Base-by-base conservation (phyloP, 768 basidiomycete species). In the Calocera viscosa region DNA sequence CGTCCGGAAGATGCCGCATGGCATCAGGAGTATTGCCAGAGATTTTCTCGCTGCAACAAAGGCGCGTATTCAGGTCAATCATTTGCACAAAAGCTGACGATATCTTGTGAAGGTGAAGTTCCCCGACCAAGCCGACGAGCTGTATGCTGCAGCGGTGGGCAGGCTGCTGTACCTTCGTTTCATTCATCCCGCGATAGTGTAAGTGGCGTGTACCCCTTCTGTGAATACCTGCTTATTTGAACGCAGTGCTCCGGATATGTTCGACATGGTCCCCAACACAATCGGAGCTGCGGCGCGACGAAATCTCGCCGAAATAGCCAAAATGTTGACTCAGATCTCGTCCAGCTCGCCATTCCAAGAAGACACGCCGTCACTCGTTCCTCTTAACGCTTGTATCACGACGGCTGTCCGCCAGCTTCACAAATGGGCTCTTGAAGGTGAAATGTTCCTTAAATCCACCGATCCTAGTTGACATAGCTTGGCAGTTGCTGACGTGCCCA, bases 181-280 rank as follows among this genome's bases (percentile, higher is more conserved):
- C 77, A 86, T 99, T 72, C 89, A 94, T 70, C 94, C 95, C 7
- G 92, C 90, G 12, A 86, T 98, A 69, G 82, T 95, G 94, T 95
- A 73, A 73, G 91, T 80, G 7, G n/a, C 28, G 34, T 24, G 17
- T 22, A 43, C 35, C 3, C 43, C 77, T 79, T 63, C 40, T 64
- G 19, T 32, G 53, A 64, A 70, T 43, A 71, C 68, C 17, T 49
- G 41, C 10, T 35, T 49, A 30, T n/a, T n/a, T 2, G 5, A 24
- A 40, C 65, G 17, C 68, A 88, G 87, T 22, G 86, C 92, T 0
- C 96, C 96, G 11, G 96, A 98, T 74, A 86, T 86, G 2, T 96
- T 91, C 72, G 93, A 93, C 69, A 88, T 99, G 66, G 86, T 94
- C 16, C 78, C 89, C 0, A 83, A 84, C 43, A 87, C 88, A 0